Conservation (phyloP, 192 early-diverging fungal species). For the Coemansia brasiliensis region DNA sequence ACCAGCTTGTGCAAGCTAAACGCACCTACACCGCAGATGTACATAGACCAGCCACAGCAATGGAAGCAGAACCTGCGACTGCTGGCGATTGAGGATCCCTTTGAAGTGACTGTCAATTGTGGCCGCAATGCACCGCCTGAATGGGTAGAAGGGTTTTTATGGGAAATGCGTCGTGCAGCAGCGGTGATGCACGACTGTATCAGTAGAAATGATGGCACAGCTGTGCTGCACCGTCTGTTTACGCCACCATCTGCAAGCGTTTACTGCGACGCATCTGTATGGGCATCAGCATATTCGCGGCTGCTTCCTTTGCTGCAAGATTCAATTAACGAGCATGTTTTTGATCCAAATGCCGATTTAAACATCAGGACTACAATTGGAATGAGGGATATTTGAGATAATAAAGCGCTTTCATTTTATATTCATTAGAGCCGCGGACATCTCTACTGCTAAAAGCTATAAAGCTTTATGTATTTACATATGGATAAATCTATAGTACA, state of each 20-base stretch:
- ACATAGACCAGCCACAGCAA: conserved; percentile 7
- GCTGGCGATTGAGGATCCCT: conserved; percentile 48
- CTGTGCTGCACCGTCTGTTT: conserved; percentile 16
- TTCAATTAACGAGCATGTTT: background rate
- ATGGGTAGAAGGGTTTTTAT: conserved; percentile 43
- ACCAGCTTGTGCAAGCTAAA: conserved; percentile 16
- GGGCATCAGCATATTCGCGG: conserved; percentile 22
- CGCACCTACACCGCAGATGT: conserved; percentile 3
- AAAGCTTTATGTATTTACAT: no score
- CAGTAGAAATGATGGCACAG: background rate
- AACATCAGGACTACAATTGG: background rate
- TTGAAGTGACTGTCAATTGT: conserved; percentile 31
- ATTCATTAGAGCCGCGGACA: no score
- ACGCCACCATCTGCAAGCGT: conserved; percentile 11
- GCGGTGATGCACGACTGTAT: conserved; percentile 13
- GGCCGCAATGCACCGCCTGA: conserved; percentile 34
- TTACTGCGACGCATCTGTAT: conserved; percentile 16
- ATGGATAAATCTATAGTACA: no score
- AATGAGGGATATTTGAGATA: background rate
- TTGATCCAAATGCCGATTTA: background rate
- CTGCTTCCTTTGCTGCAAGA: conserved; percentile 6
- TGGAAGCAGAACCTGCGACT: conserved; percentile 25
- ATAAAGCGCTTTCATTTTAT: no score
- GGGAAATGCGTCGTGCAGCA: conserved; percentile 53
- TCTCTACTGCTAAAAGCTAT: no score